A percentile compares a stretch with the other conserved stretches of the same genome.
Evolutionary conservation across 768 basidiomycete genomes (phyloP).

Genomic region (Tricholoma sp.): DNA sequence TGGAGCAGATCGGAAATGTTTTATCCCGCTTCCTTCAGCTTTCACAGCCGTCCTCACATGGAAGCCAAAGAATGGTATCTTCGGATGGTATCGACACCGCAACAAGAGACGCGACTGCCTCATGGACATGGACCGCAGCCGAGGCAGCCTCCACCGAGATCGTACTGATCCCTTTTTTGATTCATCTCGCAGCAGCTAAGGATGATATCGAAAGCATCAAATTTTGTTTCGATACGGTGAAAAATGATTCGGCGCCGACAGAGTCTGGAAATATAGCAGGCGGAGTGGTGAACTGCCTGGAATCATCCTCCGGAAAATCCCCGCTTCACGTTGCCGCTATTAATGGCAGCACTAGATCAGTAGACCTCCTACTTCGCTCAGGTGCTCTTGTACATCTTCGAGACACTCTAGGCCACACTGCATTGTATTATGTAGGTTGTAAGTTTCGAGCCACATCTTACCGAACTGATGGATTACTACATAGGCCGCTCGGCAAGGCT

Average conservation of each 20-base stretch:
- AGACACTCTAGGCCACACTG: constrained; percentile 76
- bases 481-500: constrained; percentile 78
- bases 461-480: constrained; percentile 1
- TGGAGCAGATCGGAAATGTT: constrained; percentile 59
- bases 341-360: constrained; percentile 48
- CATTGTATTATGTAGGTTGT: constrained; percentile 65
- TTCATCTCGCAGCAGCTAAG: constrained; percentile 72
- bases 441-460: neutral
- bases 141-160: constrained; percentile 69
- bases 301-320: constrained; percentile 64
- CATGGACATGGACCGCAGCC: constrained; percentile 76
- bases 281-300: constrained; percentile 70
- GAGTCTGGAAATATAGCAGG: constrained; percentile 45
- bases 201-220: constrained; percentile 60
- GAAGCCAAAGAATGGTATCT: constrained; percentile 30
- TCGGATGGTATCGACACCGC: constrained; percentile 34
- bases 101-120: constrained; percentile 47
- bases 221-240: constrained; percentile 48
- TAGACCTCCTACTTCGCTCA: constrained; percentile 51
- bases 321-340: constrained; percentile 78
- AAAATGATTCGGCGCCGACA: constrained; percentile 18
- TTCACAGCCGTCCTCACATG: constrained; percentile 32
- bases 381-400: constrained; percentile 83
- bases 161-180: constrained; percentile 68
- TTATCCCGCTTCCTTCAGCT: constrained; percentile 68